These are phyloP conservation scores for Paragyromitra xinjiangensis DNA, from an alignment of 495 filamentous ascomycete species.

Conservation along the genomic window DNA sequence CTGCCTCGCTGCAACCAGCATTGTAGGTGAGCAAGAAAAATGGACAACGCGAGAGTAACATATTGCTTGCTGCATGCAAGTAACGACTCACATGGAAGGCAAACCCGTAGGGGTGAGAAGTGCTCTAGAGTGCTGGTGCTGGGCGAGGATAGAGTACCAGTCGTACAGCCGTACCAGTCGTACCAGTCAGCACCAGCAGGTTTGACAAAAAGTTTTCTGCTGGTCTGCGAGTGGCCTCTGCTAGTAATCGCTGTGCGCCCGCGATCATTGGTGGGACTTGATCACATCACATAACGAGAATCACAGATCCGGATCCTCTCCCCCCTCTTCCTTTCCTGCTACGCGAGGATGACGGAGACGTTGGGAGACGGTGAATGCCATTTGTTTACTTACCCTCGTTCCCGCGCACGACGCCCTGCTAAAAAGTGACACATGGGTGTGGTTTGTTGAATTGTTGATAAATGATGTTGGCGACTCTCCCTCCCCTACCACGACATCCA, in stretches of 20 bases:
- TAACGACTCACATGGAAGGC: constrained; percentile 51
- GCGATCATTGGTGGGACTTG: constrained; percentile 6
- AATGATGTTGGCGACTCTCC: constrained; percentile 23
- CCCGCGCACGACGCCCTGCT: constrained; percentile 26
- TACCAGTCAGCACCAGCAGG: constrained; percentile 24
- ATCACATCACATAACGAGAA: constrained; percentile 34
- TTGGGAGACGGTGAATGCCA: constrained; percentile 36
- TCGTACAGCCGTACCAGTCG: neutral
- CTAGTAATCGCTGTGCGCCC: constrained; percentile 24
- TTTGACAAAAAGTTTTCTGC: constrained; percentile 7
- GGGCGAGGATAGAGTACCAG: constrained; percentile 8
- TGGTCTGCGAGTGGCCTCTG: neutral
- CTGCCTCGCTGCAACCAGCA: constrained; percentile 18
- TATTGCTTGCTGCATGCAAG: constrained; percentile 39
- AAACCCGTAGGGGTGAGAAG: constrained; percentile 28
- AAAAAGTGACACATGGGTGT: constrained; percentile 41
- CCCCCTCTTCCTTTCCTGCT: constrained; percentile 4
- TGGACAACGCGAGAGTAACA: constrained; percentile 34
- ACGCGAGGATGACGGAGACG: constrained; percentile 28
- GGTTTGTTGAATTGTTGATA: constrained; percentile 31
- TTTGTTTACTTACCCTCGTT: constrained; percentile 42
- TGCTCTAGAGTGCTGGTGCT: neutral
- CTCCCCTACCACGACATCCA: constrained; percentile 26
- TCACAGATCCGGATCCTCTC: constrained; percentile 42
- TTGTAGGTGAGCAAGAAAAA: constrained; percentile 34